Evolutionary conservation across 352 stramenopile genomes (phyloP), one percentile per base, ranked within the genome.

Genomic region (Blastocystis hominis): DNA sequence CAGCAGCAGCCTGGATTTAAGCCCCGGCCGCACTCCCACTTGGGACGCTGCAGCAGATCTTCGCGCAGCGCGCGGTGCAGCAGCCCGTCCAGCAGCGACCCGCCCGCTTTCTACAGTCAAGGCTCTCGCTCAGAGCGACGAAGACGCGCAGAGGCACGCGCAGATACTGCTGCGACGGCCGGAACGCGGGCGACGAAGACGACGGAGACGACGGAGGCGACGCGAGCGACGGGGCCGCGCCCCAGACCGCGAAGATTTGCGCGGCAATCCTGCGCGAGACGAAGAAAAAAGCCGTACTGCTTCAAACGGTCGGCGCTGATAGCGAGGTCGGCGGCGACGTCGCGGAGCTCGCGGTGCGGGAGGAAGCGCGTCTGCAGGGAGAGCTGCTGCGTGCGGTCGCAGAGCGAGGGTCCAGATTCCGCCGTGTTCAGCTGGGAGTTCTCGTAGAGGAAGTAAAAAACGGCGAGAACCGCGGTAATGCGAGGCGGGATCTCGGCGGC

Each of bases 361-460:
- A 47, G n/a, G 53, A 84, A 30, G 36, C 15, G 20, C 4, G 72
- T 69, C 20, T 63, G 6, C 24, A 9, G 17, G 9, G 53, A n/a
- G 20, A 64, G 34, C 34, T 20, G 5, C 2, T 4, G 13, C 20
- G 47, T 66, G 46, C 47, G 72, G 24, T 84, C 47, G 15, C 47
- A 84, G 36, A 64, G 30, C 10, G 47, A 44, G 13, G 13, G 30
- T 5, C 3, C 15, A 7, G 36, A 24, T 30, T 46, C 36, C 7
- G 36, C 53, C 1, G 36, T n/a, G 56, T 84, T 84, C 2, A 84
- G 38, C 9, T 9, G 24, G 50, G 47, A 38, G n/a, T 64, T 84
- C 0, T 84, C 72, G 56, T 84, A 84, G 40, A 84, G 66, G 40
- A 50, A 84, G 50, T 84, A 68, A 9, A 84, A 46, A 34, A 84